These are phyloP conservation scores for Byssochlamys sp. DNA, from an alignment of 2,329 filamentous ascomycete species.

Conservation along the genomic window DNA sequence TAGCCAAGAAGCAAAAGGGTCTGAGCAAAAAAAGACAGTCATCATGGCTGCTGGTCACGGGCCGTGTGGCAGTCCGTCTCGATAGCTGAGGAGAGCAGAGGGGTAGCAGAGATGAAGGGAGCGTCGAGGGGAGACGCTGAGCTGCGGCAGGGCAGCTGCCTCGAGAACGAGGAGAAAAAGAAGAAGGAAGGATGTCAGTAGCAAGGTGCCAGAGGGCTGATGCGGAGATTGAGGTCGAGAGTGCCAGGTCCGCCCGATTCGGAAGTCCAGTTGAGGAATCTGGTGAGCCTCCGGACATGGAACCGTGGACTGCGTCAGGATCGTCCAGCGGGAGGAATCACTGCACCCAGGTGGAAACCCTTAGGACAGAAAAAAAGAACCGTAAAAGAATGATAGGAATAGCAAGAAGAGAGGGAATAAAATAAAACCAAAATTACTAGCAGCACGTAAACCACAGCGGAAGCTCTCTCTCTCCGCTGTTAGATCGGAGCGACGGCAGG, in stretches of 20 bases:
- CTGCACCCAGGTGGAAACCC: too few species aligned
- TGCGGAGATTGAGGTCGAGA: neutral
- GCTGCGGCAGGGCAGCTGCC: neutral
- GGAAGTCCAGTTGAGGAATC: neutral
- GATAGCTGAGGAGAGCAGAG: neutral
- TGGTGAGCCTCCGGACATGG: neutral
- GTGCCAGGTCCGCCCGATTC: neutral
- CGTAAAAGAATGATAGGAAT: neutral
- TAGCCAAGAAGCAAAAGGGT: neutral
- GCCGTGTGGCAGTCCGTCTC: neutral
- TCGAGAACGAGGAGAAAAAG: neutral
- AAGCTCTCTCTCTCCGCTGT: neutral
- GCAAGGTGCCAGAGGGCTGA: neutral
- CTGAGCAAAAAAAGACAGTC: conserved; percentile 1
- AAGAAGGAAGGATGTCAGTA: neutral
- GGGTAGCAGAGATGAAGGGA: neutral
- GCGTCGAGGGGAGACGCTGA: neutral
- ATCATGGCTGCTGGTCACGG: neutral
- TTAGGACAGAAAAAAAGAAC: too few species aligned
- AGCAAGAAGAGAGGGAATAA: neutral
- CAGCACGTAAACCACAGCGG: neutral
- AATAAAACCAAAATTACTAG: conserved; percentile 1
- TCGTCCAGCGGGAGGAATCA: neutral
- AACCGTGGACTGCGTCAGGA: neutral
- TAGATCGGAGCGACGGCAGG: neutral